These are phyloP conservation scores for Phyllosticta citribraziliensis DNA, from an alignment of 2,329 filamentous ascomycete species.

Conservation along the genomic window DNA sequence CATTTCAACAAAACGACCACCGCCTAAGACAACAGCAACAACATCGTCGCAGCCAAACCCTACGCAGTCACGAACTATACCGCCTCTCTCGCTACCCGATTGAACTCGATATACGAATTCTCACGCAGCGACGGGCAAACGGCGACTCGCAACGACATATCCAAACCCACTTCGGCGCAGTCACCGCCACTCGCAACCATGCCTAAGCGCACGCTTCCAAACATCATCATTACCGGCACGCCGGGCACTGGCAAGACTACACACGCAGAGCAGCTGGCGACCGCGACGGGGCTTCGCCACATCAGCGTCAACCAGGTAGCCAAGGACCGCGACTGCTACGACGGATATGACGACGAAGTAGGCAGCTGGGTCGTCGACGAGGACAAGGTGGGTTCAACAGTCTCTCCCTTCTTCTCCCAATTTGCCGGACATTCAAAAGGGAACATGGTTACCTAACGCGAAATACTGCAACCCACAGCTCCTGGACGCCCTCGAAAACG, in stretches of 20 bases:
- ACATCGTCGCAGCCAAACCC: too few relatives aligned
- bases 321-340: slow-evolving; percentile 78
- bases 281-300: slow-evolving; percentile 68
- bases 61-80: not conserved
- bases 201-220: slow-evolving; percentile 46
- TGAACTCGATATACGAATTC: not conserved
- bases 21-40: too few relatives aligned
- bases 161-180: not conserved
- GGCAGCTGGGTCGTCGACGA: slow-evolving; percentile 92
- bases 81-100: not conserved
- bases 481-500: slow-evolving; percentile 79
- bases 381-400: slow-evolving; percentile 57
- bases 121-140: not conserved
- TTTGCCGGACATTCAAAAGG: not conserved
- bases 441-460: not conserved
- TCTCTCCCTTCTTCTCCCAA: not conserved
- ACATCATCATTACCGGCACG: slow-evolving; percentile 91
- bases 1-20: too few relatives aligned
- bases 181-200: not conserved
- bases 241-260: slow-evolving; percentile 94
- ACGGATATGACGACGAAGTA: slow-evolving; percentile 76
- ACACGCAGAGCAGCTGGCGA: slow-evolving; percentile 72
- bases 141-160: not conserved
- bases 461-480: slow-evolving; percentile 41
- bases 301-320: slow-evolving; percentile 84